Evolutionary conservation across 2,329 filamentous ascomycete species (phyloP), one percentile per base, ranked within the genome.

Genomic region (Xylaria sp.): DNA sequence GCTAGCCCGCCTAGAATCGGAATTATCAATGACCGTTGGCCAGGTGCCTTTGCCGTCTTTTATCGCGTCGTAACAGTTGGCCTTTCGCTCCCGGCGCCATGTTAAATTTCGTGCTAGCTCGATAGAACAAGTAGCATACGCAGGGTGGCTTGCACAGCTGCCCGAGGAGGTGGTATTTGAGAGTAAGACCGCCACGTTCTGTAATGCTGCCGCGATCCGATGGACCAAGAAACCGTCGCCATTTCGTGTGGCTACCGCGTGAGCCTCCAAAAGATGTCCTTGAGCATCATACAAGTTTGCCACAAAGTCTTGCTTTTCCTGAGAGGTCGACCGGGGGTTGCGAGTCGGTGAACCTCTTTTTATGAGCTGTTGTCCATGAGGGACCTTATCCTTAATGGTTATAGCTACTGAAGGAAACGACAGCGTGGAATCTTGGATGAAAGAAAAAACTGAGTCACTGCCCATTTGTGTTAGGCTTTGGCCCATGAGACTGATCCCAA

Each of bases 391-490:
- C 31, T 81, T 75, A 33, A 73, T 67, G 18, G 76, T 67, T 69
- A 80, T 78, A 71, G 82, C 82, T 46, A 95, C 84, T 0, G 93
- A 90, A 1, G 94, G 94, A 68, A 95, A 91, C 0, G 94, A 97
- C 31, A 98, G 90, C 0, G 94, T 97, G 0, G 96, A 98, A 75
- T 99, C 96, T 55, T 95, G 93, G 18, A 98, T 87, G 10, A 95
- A 92, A 20, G 93, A 97, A 79, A 95, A 97, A 3, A 96, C 91
- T 2, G 94, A 91, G 79, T 97, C 93, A 4, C 88, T 86, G 13
- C 90, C 87, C 83, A 97, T 92, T 75, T 91, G 86, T 56, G 91
- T 88, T 75, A 92, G 85, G 70, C 90, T 92, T 78, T 91, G 87
- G 18, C 89, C 86, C 68, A 94, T 84, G 52, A 92, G 86, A 55